Evolutionary conservation across 495 filamentous ascomycete species (phyloP).

Genomic region (Tuber aestivum): DNA sequence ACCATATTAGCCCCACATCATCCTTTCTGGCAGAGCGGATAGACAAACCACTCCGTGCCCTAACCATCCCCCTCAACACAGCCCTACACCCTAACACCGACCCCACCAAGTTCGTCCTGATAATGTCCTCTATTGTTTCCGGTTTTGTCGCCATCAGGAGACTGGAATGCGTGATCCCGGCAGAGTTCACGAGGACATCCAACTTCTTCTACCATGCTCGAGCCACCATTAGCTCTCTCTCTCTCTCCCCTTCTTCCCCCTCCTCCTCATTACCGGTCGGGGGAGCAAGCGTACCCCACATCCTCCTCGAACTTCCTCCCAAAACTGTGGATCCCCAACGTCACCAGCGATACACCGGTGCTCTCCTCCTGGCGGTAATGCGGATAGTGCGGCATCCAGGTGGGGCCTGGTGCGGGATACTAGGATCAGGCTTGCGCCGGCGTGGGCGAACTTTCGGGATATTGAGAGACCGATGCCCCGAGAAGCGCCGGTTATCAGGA

Average conservation of each 20-base stretch:
- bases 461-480: conserved; percentile 65
- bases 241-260: background rate
- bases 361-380: conserved; percentile 9
- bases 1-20: background rate
- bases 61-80: conserved; percentile 52
- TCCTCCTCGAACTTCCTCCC: conserved; percentile 47
- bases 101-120: conserved; percentile 66
- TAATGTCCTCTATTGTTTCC: conserved; percentile 47
- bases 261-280: background rate
- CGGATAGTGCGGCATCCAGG: conserved; percentile 44
- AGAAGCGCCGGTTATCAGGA: conserved; percentile 59
- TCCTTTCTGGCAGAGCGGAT: background rate
- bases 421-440: conserved; percentile 57
- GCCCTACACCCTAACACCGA: conserved; percentile 60
- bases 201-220: conserved; percentile 43
- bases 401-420: conserved; percentile 48
- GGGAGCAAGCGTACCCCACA: background rate
- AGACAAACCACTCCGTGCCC: conserved; percentile 41
- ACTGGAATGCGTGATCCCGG: conserved; percentile 59
- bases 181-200: conserved; percentile 70
- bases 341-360: conserved; percentile 48
- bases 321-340: conserved; percentile 47
- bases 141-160: conserved; percentile 51
- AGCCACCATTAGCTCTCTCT: background rate
- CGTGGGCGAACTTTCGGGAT: conserved; percentile 58